Percentiles rank a stretch among this genome's conserved stretches.
These are phyloP conservation scores for Rhizophagus clarus DNA, from an alignment of 192 early-diverging fungal species.

Conservation along the genomic window DNA sequence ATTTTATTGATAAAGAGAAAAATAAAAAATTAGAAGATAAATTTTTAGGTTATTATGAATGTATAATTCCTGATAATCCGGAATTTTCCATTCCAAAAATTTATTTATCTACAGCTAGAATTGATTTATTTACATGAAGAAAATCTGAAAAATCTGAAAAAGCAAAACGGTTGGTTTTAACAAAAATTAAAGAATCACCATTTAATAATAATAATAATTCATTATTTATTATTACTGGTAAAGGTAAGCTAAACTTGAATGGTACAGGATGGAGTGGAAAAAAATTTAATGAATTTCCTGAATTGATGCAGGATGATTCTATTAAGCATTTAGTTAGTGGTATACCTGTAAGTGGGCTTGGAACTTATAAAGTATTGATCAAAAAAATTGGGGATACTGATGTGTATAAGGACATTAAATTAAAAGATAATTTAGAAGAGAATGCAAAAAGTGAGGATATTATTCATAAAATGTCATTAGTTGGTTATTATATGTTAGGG, in stretches of 20 bases:
- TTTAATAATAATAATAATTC: neutral
- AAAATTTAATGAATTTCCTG: neutral
- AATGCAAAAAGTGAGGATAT: neutral
- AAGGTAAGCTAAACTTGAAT: neutral
- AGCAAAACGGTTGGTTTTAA: neutral
- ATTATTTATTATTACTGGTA: neutral
- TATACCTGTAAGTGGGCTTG: neutral
- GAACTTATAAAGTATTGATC: neutral
- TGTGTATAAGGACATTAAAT: neutral
- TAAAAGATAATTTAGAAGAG: neutral
- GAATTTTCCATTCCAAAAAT: neutral
- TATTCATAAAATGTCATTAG: too few relatives aligned
- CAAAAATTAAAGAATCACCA: neutral
- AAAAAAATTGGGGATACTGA: neutral
- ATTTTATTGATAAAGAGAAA: neutral
- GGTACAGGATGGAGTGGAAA: neutral
- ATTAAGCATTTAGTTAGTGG: neutral
- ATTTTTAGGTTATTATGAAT: neutral
- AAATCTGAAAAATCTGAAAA: neutral
- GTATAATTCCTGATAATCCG: neutral
- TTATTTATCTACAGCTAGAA: neutral
- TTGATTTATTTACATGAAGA: neutral
- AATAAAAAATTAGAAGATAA: neutral
- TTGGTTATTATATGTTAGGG: too few relatives aligned
- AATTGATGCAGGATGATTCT: neutral